Base-by-base conservation (phyloP, 306 rosid species). In the Sphenostylis stenocarpa region DNA sequence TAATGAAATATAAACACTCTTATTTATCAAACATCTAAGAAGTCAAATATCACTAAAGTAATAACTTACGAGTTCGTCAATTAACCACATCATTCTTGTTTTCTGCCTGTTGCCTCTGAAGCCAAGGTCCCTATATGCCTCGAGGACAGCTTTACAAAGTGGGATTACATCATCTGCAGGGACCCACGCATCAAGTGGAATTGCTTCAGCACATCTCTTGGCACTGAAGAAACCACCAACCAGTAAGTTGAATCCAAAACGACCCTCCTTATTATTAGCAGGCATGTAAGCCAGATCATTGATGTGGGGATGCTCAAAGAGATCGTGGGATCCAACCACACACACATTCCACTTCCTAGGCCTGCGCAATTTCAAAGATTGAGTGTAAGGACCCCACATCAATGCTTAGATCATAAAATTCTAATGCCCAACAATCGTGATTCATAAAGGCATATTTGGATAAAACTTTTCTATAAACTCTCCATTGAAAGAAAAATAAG, bases 301-400 rank as follows among this genome's bases (percentile, higher is more conserved):
- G 63, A 95, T 95, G 83, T 92, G 98, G 1, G 98, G 98, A 77
- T 94, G 97, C 90, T 94, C 98, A 39, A 69, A 95, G 3, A 95
- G 97, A 87, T 95, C 98, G 70, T 95, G 97, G 6, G 97, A 84
- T 7, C 98, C 98, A 65, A 95, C 88, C 55, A 95, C 98, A 31
- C 97, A 90, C 28, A 88, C 97, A 68, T 95, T 95, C 97, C 98
- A 92, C 80, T 95, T 95, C 89, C 98, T 92, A n/a, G 98, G 98
- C 96, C 98, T 95, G 86, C 70, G 49, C 84, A 77, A 44, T 74
- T 12, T 67, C 43, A 78, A 62, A 65, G 67, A 77, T 24, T 57
- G 8, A 61, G 69, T 43, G 39, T 53, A 29, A 65, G 33, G 15
- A 3, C 21, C 44, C 15, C 45, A 26, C 45, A 19, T 36, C 36